Base-by-base conservation (phyloP, 495 filamentous ascomycete species). In the Daldinia loculata region DNA sequence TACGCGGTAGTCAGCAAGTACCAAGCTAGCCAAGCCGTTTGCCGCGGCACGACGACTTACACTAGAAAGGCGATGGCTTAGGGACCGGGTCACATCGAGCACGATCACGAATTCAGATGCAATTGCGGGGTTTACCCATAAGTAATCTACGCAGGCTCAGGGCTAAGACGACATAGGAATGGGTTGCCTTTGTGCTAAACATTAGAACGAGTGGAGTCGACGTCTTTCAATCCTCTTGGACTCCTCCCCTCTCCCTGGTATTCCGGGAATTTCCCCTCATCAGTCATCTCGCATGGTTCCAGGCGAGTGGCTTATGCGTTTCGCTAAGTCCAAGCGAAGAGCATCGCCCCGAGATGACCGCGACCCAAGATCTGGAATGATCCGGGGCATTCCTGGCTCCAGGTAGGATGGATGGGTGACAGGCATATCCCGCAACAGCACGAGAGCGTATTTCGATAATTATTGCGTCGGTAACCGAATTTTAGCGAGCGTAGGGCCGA, bases 51-150 rank as follows among this genome's bases (percentile, higher is more conserved):
- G 50, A 65, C 39, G 48, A 39, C 66, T 66, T 41, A n/a, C n/a
- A n/a, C n/a, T n/a, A 52, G 56, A 63, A 73, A 59, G 70, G 61
- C 34, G 41, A 61, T 22, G 30, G 30, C 17, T 6, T 50, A 62
- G 34, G 45, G 48, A 52, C 57, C 56, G 36, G 62, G 66, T 63
- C 63, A 55, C 61, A 53, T 69, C 30, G 61, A 65, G 52, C 51
- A 66, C 43, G 69, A 73, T 63, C 70, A 69, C 62, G 68, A 70
- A 70, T 65, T 58, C 61, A 60, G 66, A 69, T 69, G 61, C 14
- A 66, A 63, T 69, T 69, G 70, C 70, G 70, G 66, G 70, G 70
- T 52, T 61, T 61, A 64, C 56, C 70, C 60, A 72, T 68, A 62
- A 68, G 62, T 66, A 72, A 69, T 67, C 52, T 66, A 65, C 52